phyloP scores from a whole-genome alignment of 257 asterid species.

The Nicotiana knightiana region DNA sequence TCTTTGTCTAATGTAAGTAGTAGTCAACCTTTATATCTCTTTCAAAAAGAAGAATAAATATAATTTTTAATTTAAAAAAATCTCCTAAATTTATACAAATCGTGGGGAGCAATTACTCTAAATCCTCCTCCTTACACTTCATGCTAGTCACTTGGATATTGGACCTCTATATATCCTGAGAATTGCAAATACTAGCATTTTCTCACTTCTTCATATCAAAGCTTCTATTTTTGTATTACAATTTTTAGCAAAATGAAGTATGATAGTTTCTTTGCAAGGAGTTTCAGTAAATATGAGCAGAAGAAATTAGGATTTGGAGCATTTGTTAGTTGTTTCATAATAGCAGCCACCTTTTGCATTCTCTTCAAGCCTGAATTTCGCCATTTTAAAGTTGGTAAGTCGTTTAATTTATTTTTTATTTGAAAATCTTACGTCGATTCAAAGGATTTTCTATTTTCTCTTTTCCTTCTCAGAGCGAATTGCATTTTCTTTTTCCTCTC shows the following conservation, averaged over 20 bases:
- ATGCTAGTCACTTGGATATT: neutral
- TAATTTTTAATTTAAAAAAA: neutral
- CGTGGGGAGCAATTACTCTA: conserved; percentile 26
- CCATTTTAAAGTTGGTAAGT: conserved; percentile 3
- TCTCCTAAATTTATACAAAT: neutral
- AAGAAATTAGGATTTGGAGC: conserved; percentile 34
- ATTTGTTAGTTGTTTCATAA: conserved; percentile 27
- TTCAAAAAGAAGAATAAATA: neutral
- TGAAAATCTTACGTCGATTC: neutral
- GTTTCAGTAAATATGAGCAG: conserved; percentile 32
- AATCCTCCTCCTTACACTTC: conserved; percentile 1
- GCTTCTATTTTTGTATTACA: neutral
- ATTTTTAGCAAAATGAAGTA: conserved; percentile 6
- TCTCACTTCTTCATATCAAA: neutral
- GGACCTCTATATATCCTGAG: neutral
- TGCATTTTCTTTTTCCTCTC: neutral
- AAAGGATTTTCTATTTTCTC: no score
- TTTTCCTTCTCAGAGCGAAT: no score
- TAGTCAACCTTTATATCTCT: conserved; percentile 12
- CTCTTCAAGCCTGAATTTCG: conserved; percentile 22
- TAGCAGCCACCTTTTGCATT: conserved; percentile 25
- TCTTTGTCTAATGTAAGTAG: neutral
- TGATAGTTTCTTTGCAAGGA: conserved; percentile 28
- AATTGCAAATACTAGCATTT: conserved; percentile 6
- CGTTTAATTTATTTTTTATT: neutral